Conservation (phyloP, 176 grass and related monocot genomes). For the Lolium multiflorum region DNA sequence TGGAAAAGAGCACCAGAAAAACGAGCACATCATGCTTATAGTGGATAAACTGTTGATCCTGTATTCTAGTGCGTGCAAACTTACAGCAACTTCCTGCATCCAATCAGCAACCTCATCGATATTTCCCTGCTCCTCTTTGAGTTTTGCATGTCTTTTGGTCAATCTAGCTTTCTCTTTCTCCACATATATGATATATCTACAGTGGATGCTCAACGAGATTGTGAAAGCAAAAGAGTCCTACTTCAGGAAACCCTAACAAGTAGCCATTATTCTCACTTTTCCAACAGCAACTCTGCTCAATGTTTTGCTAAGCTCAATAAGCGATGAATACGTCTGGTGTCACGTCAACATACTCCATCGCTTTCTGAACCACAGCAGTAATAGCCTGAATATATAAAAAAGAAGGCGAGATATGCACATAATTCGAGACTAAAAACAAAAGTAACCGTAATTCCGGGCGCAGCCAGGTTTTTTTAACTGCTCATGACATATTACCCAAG, state of each 20-base stretch:
- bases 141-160: constrained; percentile 92
- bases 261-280: too few species aligned
- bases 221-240: background rate
- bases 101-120: constrained; percentile 94
- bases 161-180: constrained; percentile 93
- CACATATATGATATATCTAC: constrained; percentile 98
- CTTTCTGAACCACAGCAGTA: too few species aligned
- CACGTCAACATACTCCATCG: too few species aligned
- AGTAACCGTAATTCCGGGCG: too few species aligned
- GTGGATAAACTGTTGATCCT: background rate
- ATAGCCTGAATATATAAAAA: too few species aligned
- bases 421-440: too few species aligned
- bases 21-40: background rate
- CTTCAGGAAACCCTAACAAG: background rate
- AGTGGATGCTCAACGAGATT: constrained; percentile 15
- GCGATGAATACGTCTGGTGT: too few species aligned
- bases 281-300: too few species aligned
- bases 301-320: too few species aligned
- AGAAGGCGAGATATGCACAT: too few species aligned
- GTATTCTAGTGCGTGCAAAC: constrained; percentile 41
- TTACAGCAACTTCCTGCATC: constrained; percentile 99
- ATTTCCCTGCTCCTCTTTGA: constrained; percentile 88
- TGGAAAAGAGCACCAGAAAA: background rate
- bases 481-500: too few species aligned
- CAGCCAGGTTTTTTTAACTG: too few species aligned